Conservation (phyloP, 2,329 filamentous ascomycete genomes). For the Acrodontium crateriforme region DNA sequence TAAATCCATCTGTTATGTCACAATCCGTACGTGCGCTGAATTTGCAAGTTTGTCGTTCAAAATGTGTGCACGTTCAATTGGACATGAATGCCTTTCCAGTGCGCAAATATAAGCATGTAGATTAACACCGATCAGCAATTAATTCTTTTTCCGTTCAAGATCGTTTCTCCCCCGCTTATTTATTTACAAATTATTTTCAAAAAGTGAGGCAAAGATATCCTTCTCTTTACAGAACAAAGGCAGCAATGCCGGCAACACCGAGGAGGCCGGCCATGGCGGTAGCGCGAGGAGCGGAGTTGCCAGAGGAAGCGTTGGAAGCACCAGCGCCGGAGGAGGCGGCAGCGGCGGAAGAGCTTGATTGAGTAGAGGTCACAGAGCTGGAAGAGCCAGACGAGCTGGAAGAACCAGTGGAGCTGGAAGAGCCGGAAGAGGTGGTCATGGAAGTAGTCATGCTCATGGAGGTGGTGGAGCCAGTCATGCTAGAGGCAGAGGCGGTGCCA, state of each 20-base stretch:
- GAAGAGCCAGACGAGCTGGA: not conserved
- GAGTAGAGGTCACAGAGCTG: not conserved
- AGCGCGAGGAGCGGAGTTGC: conserved; percentile 5
- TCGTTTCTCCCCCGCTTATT: too few species aligned
- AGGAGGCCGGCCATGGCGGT: conserved; percentile 9
- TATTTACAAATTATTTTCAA: too few species aligned
- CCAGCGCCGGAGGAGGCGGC: not conserved
- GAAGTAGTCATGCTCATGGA: not conserved
- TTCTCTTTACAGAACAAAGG: conserved; percentile 9
- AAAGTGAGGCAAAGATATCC: too few species aligned
- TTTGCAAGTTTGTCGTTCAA: too few species aligned
- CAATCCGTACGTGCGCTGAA: too few species aligned
- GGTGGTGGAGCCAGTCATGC: conserved; percentile 1
- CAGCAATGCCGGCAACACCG: conserved; percentile 9
- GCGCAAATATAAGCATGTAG: too few species aligned
- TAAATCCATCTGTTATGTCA: too few species aligned
- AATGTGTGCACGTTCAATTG: too few species aligned
- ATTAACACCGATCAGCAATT: too few species aligned
- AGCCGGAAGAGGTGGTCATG: not conserved
- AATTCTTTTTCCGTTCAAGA: too few species aligned
- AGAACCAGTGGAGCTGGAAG: not conserved
- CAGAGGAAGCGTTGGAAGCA: not conserved
- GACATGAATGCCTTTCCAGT: too few species aligned
- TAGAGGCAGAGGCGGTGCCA: conserved; percentile 1
- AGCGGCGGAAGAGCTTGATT: not conserved